phyloP scores from a whole-genome alignment of 495 filamentous ascomycete species.

The Tetracladium setigerum region DNA sequence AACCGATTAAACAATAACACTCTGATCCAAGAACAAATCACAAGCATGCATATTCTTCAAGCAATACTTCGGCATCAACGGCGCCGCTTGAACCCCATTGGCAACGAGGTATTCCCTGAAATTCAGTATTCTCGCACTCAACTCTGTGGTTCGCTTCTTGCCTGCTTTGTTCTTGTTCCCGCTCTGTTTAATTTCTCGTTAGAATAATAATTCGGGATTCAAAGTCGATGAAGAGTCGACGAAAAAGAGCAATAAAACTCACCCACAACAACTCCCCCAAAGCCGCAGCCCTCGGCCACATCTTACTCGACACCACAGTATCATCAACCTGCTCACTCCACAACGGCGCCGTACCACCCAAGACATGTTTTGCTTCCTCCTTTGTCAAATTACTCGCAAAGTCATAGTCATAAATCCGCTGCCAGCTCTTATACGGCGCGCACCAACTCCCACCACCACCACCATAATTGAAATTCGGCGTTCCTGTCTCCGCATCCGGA shows the following conservation, averaged over 20 bases:
- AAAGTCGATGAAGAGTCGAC: no score
- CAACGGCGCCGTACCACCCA: constrained; percentile 43
- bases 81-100: constrained; percentile 40
- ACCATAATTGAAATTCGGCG: constrained; percentile 45
- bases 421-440: constrained; percentile 53
- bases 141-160: constrained; percentile 39
- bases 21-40: constrained; percentile 45
- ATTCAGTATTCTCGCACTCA: constrained; percentile 49
- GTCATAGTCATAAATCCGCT: constrained; percentile 54
- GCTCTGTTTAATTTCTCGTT: neutral
- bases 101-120: constrained; percentile 51
- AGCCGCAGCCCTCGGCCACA: constrained; percentile 50
- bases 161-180: constrained; percentile 42
- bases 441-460: constrained; percentile 50
- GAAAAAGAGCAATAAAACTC: constrained; percentile 11
- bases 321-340: constrained; percentile 52
- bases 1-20: constrained; percentile 26
- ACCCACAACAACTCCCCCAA: constrained; percentile 45
- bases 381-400: constrained; percentile 43
- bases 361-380: constrained; percentile 34
- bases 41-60: constrained; percentile 49
- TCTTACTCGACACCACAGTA: constrained; percentile 34
- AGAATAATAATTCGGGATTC: no score
- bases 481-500: constrained; percentile 25
- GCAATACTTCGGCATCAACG: constrained; percentile 47